phyloP scores from a whole-genome alignment of 768 basidiomycete species.

The Vararia minispora region DNA sequence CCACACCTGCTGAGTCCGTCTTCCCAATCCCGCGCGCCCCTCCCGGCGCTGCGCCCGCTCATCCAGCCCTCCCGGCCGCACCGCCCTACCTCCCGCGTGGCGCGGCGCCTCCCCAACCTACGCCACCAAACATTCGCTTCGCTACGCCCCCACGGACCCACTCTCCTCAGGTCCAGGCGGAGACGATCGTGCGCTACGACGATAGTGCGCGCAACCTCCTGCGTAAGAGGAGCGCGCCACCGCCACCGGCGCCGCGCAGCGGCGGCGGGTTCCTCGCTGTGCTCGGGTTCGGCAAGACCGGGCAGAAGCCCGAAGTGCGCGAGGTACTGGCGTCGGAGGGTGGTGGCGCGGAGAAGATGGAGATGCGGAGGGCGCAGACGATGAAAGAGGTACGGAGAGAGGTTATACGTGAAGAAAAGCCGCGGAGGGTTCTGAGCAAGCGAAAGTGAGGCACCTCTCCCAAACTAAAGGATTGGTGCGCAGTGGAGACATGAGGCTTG shows the following conservation, averaged over 20 bases:
- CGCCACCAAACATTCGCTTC: not conserved
- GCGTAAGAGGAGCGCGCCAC: constrained; percentile 15
- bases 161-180: constrained; percentile 7
- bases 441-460: not conserved
- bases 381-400: too few relatives aligned
- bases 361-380: not conserved
- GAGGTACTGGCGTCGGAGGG: constrained; percentile 6
- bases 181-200: constrained; percentile 17
- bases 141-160: not conserved
- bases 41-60: too few relatives aligned
- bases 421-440: not conserved
- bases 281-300: constrained; percentile 11
- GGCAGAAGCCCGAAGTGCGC: constrained; percentile 1
- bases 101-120: not conserved
- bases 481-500: too few relatives aligned
- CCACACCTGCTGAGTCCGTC: constrained; percentile 6
- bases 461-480: too few relatives aligned
- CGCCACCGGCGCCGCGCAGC: constrained; percentile 5
- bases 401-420: too few relatives aligned
- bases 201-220: constrained; percentile 16
- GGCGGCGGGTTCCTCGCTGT: constrained; percentile 9
- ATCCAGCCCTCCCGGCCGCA: too few relatives aligned
- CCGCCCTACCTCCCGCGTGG: not conserved
- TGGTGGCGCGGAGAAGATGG: not conserved
- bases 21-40: not conserved